Base-by-base conservation (phyloP, 2,329 filamentous ascomycete genomes). In the Paecilomyces dactylethromorphus region DNA sequence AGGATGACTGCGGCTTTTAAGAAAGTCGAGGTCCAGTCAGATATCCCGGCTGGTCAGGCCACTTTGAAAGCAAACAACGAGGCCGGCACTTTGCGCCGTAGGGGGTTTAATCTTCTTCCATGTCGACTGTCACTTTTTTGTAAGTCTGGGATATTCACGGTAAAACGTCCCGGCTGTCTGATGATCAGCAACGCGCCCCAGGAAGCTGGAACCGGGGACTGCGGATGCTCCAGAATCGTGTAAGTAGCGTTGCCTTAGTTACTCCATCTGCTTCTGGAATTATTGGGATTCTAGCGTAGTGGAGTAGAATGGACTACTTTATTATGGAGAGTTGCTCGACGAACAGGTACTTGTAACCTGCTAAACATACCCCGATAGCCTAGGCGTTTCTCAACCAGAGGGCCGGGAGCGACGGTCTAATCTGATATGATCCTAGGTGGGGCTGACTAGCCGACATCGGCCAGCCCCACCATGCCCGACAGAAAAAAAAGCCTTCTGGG, bases 401-500 rank as follows among this genome's bases (percentile, higher is more conserved):
- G 50, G 50, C 21, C 26, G 50, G 50, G 50, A 52, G 50, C 50
- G 22, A 24, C 22, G 22, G 50, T 52, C 22, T 52, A 52, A 52
- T 52, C 50, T 52, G 50, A 52, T 52, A 52, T 29, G 50, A 52
- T 52, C 50, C 12, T n/a, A 10, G n/a, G 26, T 29, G 50, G 26
- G 50, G 50, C 50, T 52, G 22, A 29, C 50, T 52, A 52, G 50
- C 50, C 50, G 50, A 52, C 50, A 52, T 52, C 50, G 50, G 50
- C 50, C 11, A 29, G 50, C 50, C 50, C 50, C 50, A 52, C 50
- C 50, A 52, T 24, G 50, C 50, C 50, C 22, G 18, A 21, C 22
- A 26, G 18, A 7, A 21, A 29, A 24, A 29, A 52, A 24, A 10
- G 50, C 22, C 21, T 24, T 29, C 6, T 11, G 21, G 45, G 4